A percentile compares a stretch with the other conserved stretches of the same genome.
Evolutionary conservation across 345 rosid species (phyloP).

Genomic region (Populus euphratica): DNA sequence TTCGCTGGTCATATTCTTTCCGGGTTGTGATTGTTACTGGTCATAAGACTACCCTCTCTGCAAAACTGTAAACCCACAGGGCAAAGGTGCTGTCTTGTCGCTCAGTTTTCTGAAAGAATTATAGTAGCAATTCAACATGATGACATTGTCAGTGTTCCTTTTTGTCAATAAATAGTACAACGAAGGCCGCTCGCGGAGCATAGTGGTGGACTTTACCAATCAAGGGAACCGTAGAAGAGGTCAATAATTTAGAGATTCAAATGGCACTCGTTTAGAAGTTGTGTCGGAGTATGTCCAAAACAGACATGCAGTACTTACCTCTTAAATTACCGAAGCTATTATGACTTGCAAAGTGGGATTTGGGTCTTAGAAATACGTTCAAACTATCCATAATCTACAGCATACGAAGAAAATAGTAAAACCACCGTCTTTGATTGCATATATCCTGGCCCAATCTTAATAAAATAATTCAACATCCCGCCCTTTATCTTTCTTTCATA

Average conservation of each 20-base stretch:
- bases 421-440: too few relatives aligned
- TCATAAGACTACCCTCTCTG: conserved; percentile 3
- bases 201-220: background rate
- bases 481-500: too few relatives aligned
- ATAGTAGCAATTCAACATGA: background rate
- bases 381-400: too few relatives aligned
- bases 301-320: background rate
- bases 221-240: background rate
- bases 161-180: background rate
- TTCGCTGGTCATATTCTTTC: conserved; percentile 4
- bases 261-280: background rate
- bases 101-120: background rate
- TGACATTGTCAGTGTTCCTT: background rate
- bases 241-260: background rate
- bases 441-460: too few relatives aligned
- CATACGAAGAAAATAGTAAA: too few relatives aligned
- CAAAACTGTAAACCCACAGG: background rate
- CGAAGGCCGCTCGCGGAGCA: background rate
- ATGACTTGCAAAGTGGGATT: background rate
- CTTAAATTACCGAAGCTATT: background rate
- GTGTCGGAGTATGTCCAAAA: background rate
- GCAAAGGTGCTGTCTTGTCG: background rate
- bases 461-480: too few relatives aligned
- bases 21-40: background rate
- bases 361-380: background rate